These are phyloP conservation scores for Amaranthus hypochondriacus DNA, from an alignment of 148 eudicot genomes.

Conservation along the genomic window DNA sequence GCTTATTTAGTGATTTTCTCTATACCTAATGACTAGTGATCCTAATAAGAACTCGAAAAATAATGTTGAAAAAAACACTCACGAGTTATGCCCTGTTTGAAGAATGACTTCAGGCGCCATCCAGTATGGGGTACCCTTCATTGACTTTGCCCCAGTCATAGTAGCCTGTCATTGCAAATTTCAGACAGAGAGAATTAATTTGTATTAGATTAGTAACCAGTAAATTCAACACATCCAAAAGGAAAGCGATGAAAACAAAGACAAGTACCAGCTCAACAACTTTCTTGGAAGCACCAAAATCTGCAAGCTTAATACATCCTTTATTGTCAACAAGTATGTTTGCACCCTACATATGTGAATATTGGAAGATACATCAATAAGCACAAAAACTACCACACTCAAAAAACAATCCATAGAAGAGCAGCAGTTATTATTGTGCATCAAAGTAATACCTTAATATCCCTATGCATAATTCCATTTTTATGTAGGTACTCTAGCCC, in stretches of 20 bases:
- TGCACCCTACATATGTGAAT: slow-evolving; percentile 55
- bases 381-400: neutral
- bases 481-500: slow-evolving; percentile 78
- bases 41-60: neutral
- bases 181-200: neutral
- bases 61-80: slow-evolving; percentile 31
- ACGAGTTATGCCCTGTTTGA: slow-evolving; percentile 94
- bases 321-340: slow-evolving; percentile 95
- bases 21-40: neutral
- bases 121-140: slow-evolving; percentile 99
- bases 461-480: slow-evolving; percentile 86
- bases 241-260: neutral
- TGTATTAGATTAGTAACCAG: neutral
- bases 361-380: neutral
- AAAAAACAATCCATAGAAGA: neutral
- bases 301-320: slow-evolving; percentile 96
- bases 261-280: slow-evolving; percentile 81
- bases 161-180: slow-evolving; percentile 57
- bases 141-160: slow-evolving; percentile 93
- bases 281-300: slow-evolving; percentile 98
- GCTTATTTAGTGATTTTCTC: neutral
- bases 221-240: neutral
- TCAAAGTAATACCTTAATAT: slow-evolving; percentile 56
- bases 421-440: neutral
- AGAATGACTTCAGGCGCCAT: slow-evolving; percentile 99